Base-by-base conservation (phyloP, 371 early-diverging fungal genomes). In the Vairimorpha necatrix region DNA sequence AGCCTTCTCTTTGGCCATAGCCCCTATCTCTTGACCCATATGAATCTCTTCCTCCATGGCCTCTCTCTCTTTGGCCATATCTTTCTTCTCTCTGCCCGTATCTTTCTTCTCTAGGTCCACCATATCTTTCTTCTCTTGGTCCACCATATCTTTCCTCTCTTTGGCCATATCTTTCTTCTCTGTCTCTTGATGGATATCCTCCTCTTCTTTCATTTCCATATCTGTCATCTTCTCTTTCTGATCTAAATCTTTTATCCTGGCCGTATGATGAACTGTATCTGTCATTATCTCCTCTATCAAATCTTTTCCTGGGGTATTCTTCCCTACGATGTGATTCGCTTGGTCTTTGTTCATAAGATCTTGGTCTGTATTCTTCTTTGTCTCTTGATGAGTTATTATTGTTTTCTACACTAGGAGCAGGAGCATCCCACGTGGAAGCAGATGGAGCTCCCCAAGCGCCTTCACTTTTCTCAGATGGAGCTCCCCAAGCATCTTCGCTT, bases 241-340 rank as follows among this genome's bases (percentile, higher is more conserved):
- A 50, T n/a, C 50, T 50, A 50, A 50, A 50, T 56, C 58, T 56
- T 26, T 56, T 56, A 9, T 56, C 58, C 30, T 56, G 58, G 13
- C 58, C 58, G 30, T 28, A 56, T 6, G 50, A 50, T 50, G 50
- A 50, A n/a, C n/a, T n/a, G 22, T 4, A 6, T 11, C n/a, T 50
- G 30, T 28, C 28, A 28, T 28, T 4, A 28, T 22, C 22, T 56
- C 28, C 58, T 26, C 58, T 6, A 56, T 56, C 58, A 56, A 28
- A 56, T 56, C 58, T 56, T 18, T 56, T 56, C 30, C 58, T 56
- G 3, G 58, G 58, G 18, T 56, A 56, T 26, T 56, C 58, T 16
- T 28, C 58, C 13, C 58, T 56, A 18, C 7, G 3, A 24, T 34
- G 20, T 36, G 38, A 36, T 36, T n/a, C 6, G 2, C 6, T 62